phyloP scores from a whole-genome alignment of 2,329 filamentous ascomycete genomes.

The Penicillium sp. region DNA sequence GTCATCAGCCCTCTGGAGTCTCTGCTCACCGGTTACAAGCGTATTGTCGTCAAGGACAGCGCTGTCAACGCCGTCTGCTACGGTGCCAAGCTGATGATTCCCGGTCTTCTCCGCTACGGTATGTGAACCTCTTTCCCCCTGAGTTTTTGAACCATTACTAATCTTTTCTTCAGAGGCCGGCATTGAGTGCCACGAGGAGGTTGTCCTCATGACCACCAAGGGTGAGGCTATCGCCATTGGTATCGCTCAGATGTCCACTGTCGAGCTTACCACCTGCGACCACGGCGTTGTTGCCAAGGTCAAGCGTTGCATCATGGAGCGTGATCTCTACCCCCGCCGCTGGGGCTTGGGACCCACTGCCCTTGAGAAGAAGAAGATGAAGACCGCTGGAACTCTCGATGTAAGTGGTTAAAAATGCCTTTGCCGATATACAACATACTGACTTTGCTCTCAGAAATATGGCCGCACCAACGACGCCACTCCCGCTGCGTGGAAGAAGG shows the following conservation, averaged over 20 bases:
- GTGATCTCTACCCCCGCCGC: conserved; percentile 91
- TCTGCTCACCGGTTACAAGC: conserved; percentile 88
- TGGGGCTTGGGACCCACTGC: conserved; percentile 96
- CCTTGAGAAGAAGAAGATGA: conserved; percentile 99
- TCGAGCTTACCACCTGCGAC: conserved; percentile 94
- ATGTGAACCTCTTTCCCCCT: conserved; percentile 35
- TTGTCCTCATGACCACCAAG: conserved; percentile 98
- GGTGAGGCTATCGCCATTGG: conserved; percentile 96
- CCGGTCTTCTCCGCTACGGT: conserved; percentile 89
- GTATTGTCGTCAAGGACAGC: conserved; percentile 95
- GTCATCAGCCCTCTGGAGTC: conserved; percentile 93
- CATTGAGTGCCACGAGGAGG: conserved; percentile 93
- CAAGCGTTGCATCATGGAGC: conserved; percentile 99
- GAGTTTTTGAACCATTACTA: background rate
- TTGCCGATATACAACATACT: background rate
- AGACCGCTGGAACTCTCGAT: conserved; percentile 95
- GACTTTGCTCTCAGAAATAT: conserved; percentile 60
- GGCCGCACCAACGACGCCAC: conserved; percentile 90
- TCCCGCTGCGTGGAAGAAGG: conserved; percentile 84
- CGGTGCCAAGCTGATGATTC: conserved; percentile 98
- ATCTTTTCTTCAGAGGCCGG: conserved; percentile 62
- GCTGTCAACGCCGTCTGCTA: conserved; percentile 98
- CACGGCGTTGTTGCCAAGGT: conserved; percentile 98
- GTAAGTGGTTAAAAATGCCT: background rate
- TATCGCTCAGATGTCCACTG: conserved; percentile 96